Conservation (phyloP, 2,329 filamentous ascomycete genomes). For the Penicillium psychrosexuale region DNA sequence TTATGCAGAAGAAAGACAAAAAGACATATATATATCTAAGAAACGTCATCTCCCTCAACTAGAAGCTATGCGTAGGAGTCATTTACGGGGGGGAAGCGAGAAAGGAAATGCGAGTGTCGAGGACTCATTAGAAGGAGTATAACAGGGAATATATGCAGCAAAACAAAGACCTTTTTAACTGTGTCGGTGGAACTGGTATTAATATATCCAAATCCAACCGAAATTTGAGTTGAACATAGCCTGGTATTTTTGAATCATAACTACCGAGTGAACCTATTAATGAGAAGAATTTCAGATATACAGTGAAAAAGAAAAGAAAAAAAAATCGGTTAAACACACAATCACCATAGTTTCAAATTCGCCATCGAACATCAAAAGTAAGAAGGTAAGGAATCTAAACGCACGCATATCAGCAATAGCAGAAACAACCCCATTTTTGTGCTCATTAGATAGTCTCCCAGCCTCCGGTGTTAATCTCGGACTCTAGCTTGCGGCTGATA, state of each 20-base stretch:
- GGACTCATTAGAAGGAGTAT: neutral
- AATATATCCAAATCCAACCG: neutral
- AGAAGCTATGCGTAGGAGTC: neutral
- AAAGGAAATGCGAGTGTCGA: too few relatives aligned
- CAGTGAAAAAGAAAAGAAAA: neutral
- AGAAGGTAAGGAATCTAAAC: conserved; percentile 4
- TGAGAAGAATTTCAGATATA: conserved; percentile 3
- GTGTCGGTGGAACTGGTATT: neutral
- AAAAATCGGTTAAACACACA: neutral
- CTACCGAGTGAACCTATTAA: neutral
- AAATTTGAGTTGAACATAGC: neutral
- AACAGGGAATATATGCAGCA: neutral
- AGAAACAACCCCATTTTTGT: conserved; percentile 4
- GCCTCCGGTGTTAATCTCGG: conserved; percentile 93
- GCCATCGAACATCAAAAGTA: conserved; percentile 1
- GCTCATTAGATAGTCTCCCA: conserved; percentile 70
- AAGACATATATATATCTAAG: neutral
- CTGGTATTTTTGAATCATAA: conserved; percentile 1
- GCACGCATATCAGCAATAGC: neutral
- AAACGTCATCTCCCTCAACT: neutral
- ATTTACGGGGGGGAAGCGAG: neutral
- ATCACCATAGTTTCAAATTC: neutral
- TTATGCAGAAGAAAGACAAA: too few relatives aligned
- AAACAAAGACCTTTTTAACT: too few relatives aligned
- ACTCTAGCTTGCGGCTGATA: conserved; percentile 85